Conservation (phyloP, 1,284 basidiomycete genomes). For the Trichosporon sp. region DNA sequence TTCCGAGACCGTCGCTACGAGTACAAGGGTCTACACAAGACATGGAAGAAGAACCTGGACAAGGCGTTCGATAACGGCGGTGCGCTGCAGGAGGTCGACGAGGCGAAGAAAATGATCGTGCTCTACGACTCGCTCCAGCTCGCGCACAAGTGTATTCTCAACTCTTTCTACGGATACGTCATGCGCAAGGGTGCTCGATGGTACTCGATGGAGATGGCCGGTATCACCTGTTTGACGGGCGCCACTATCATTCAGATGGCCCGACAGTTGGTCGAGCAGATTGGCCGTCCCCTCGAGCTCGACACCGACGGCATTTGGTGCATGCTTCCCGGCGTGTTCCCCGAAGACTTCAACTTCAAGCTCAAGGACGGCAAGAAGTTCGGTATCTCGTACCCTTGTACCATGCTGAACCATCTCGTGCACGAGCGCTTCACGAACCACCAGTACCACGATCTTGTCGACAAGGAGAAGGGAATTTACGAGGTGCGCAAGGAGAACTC, state of each 20-base stretch:
- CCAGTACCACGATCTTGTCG: constrained; percentile 88
- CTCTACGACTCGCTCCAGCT: constrained; percentile 99
- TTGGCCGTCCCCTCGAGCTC: constrained; percentile 93
- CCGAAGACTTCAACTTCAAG: constrained; percentile 97
- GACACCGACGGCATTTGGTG: constrained; percentile 99
- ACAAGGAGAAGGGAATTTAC: constrained; percentile 81
- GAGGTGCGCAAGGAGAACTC: constrained; percentile 92
- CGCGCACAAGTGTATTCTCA: constrained; percentile 99
- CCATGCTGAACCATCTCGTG: constrained; percentile 99
- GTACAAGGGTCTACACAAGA: constrained; percentile 98
- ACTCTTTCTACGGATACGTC: constrained; percentile 99
- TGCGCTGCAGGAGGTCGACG: constrained; percentile 82
- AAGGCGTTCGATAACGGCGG: constrained; percentile 67
- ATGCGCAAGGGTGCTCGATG: constrained; percentile 99
- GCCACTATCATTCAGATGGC: constrained; percentile 99
- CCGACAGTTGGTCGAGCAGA: constrained; percentile 94
- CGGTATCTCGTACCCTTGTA: constrained; percentile 95
- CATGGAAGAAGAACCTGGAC: constrained; percentile 99
- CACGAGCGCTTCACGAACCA: constrained; percentile 95
- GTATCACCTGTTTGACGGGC: constrained; percentile 98
- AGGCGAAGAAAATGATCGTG: constrained; percentile 99
- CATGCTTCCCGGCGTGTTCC: constrained; percentile 97
- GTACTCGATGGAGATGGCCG: constrained; percentile 99
- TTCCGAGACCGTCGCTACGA: constrained; percentile 98
- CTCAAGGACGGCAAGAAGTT: constrained; percentile 84